A percentile compares a stretch with the other conserved stretches of the same genome.
phyloP scores from a whole-genome alignment of 2,329 filamentous ascomycete genomes.

The Blumeria graminis region DNA sequence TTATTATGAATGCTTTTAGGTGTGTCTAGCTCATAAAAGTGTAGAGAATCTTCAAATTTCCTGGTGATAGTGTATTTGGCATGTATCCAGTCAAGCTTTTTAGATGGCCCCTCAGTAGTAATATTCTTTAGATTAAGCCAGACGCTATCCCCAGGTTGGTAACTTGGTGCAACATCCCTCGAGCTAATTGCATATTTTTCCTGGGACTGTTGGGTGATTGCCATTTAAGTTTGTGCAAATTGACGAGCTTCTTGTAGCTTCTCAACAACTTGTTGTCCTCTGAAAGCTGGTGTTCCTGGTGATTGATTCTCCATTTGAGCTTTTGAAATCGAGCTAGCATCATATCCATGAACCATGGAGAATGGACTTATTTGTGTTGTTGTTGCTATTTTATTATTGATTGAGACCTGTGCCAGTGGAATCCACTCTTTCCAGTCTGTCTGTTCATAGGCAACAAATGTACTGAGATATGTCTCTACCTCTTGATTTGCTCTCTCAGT shows the following conservation, averaged over 20 bases:
- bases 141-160: not conserved
- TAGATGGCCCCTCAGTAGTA: not conserved
- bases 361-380: not conserved
- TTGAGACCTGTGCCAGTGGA: not conserved
- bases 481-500: not conserved
- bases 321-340: not conserved
- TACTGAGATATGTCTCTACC: not conserved
- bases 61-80: not conserved
- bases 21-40: constrained; percentile 1
- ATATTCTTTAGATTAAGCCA: constrained; percentile 1
- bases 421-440: not conserved
- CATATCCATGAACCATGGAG: not conserved
- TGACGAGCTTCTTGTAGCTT: constrained; percentile 1
- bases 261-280: not conserved
- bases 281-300: not conserved
- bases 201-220: not conserved
- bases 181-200: not conserved
- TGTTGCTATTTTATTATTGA: not conserved
- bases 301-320: not conserved
- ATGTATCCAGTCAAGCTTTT: not conserved
- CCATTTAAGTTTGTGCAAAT: not conserved
- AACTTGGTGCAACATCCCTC: not conserved
- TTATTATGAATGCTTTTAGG: not conserved
- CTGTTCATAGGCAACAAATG: not conserved
- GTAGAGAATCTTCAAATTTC: not conserved